A percentile compares a stretch with the other conserved stretches of the same genome.
These are phyloP conservation scores for Neocucurbitaria cava DNA, from an alignment of 2,329 filamentous ascomycete genomes.

Conservation along the genomic window DNA sequence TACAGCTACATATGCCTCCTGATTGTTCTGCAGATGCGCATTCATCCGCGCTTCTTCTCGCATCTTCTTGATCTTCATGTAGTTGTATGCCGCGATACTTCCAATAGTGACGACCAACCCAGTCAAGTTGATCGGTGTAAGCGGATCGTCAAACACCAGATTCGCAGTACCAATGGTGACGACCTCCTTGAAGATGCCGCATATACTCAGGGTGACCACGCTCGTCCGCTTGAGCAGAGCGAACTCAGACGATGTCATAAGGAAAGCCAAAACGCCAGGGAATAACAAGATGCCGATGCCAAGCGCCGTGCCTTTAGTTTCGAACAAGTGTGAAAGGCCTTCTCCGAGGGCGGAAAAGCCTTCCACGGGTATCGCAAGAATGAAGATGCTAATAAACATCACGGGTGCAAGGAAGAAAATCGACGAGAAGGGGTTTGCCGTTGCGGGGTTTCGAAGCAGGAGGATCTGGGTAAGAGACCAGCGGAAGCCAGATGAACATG, in stretches of 20 bases:
- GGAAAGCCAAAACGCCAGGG: conserved; percentile 88
- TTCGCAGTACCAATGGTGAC: conserved; percentile 91
- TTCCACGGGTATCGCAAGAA: conserved; percentile 86
- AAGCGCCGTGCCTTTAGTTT: conserved; percentile 70
- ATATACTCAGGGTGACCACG: conserved; percentile 94
- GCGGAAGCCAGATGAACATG: conserved; percentile 94
- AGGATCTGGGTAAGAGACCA: conserved; percentile 99
- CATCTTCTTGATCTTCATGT: conserved; percentile 92
- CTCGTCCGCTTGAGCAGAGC: conserved; percentile 92
- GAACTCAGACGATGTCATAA: conserved; percentile 97
- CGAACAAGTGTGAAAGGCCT: conserved; percentile 69
- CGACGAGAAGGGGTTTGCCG: conserved; percentile 93
- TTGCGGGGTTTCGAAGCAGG: conserved; percentile 90
- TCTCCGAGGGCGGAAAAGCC: conserved; percentile 72
- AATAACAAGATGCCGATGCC: conserved; percentile 81
- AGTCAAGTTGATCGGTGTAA: conserved; percentile 86
- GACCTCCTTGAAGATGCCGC: conserved; percentile 98
- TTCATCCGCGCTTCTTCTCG: conserved; percentile 70
- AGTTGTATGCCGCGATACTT: conserved; percentile 91
- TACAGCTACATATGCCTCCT: conserved; percentile 49
- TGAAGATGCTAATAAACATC: conserved; percentile 86
- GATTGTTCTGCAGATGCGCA: conserved; percentile 47
- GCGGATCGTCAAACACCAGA: conserved; percentile 83
- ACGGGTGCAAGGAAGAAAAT: conserved; percentile 97
- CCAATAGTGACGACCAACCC: conserved; percentile 87